A percentile compares a stretch with the other conserved stretches of the same genome.
Evolutionary conservation across 805 yeast genomes (phyloP).

Genomic region (Candida alai): DNA sequence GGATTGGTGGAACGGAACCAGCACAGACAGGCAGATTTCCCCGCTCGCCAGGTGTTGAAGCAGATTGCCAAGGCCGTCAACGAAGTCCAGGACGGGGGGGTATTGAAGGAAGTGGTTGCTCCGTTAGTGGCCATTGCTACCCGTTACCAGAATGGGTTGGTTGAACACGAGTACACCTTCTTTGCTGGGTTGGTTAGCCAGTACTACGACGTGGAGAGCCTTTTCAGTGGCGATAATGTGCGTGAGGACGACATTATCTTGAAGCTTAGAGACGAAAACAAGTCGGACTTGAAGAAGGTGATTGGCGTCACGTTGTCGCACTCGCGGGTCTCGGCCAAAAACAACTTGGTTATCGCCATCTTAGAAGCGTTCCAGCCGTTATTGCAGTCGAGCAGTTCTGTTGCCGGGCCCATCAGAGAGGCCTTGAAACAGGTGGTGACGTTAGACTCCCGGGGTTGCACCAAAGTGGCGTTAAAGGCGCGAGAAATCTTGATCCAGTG

Average conservation of each 20-base stretch:
- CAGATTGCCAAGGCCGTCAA: slow-evolving; percentile 58
- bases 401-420: slow-evolving; percentile 64
- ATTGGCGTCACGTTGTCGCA: slow-evolving; percentile 78
- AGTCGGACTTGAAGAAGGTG: slow-evolving; percentile 70
- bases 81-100: slow-evolving; percentile 46
- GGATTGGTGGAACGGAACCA: slow-evolving; percentile 63
- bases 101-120: slow-evolving; percentile 46
- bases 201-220: slow-evolving; percentile 72
- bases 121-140: slow-evolving; percentile 73
- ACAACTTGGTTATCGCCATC: slow-evolving; percentile 82
- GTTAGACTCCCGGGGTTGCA: slow-evolving; percentile 83
- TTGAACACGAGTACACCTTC: slow-evolving; percentile 77
- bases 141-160: slow-evolving; percentile 69
- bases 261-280: slow-evolving; percentile 82
- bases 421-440: slow-evolving; percentile 79
- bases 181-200: slow-evolving; percentile 66
- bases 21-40: slow-evolving; percentile 78
- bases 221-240: slow-evolving; percentile 70
- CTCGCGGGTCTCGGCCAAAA: slow-evolving; percentile 89
- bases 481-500: slow-evolving; percentile 96
- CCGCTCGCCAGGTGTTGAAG: slow-evolving; percentile 79
- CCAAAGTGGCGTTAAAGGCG: slow-evolving; percentile 92
- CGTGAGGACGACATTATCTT: slow-evolving; percentile 90
- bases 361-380: slow-evolving; percentile 77
- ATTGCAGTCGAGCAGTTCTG: slow-evolving; percentile 65